These are phyloP conservation scores for Sugiyamaella grinbergsii DNA, from an alignment of 1,139 yeast species.

Conservation along the genomic window DNA sequence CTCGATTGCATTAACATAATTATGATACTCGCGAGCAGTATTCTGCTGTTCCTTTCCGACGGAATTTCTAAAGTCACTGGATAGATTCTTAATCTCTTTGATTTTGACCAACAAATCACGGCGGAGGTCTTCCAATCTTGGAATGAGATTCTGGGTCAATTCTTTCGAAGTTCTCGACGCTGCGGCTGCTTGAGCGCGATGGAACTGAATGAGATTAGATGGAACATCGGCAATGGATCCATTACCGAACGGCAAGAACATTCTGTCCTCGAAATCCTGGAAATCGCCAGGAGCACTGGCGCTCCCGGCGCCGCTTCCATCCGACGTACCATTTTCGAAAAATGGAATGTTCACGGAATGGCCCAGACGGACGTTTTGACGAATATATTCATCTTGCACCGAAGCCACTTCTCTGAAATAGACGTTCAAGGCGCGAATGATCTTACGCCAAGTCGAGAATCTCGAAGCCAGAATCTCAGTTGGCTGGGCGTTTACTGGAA, in stretches of 20 bases:
- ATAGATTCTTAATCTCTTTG: conserved; percentile 79
- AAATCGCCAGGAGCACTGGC: conserved; percentile 16
- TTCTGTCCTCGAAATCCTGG: conserved; percentile 45
- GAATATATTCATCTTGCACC: conserved; percentile 82
- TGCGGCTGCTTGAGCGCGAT: conserved; percentile 67
- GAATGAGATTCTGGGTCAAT: conserved; percentile 66
- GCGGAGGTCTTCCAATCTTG: conserved; percentile 82
- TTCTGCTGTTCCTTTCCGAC: conserved; percentile 67
- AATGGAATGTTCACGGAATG: conserved; percentile 71
- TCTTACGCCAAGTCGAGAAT: conserved; percentile 82
- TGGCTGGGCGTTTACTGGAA: conserved; percentile 67
- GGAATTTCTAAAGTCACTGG: conserved; percentile 79
- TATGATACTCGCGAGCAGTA: conserved; percentile 46
- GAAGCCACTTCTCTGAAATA: conserved; percentile 80
- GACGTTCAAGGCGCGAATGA: conserved; percentile 70
- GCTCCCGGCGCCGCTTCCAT: background rate
- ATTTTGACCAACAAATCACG: conserved; percentile 81
- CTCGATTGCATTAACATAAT: conserved; percentile 38
- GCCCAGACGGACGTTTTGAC: conserved; percentile 79
- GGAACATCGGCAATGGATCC: conserved; percentile 86
- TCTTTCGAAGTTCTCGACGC: conserved; percentile 74
- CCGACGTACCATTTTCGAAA: conserved; percentile 38
- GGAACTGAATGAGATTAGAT: conserved; percentile 68
- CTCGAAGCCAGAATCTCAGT: conserved; percentile 84
- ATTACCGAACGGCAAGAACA: conserved; percentile 72